phyloP scores from a whole-genome alignment of 2,329 filamentous ascomycete species.

The Colletotrichum coccodes region DNA sequence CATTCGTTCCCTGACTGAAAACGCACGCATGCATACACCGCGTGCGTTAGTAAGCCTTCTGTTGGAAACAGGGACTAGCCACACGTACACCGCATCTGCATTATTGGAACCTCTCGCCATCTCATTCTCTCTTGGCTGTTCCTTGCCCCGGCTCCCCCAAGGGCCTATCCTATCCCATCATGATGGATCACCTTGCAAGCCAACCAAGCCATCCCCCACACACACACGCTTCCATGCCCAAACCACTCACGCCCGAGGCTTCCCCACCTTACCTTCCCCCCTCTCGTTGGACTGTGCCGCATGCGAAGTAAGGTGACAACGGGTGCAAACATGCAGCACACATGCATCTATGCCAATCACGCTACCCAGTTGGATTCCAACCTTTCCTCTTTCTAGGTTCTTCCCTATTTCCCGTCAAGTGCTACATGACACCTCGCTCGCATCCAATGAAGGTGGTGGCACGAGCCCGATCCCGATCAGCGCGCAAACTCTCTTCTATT shows the following conservation, averaged over 20 bases:
- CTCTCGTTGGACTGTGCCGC: neutral
- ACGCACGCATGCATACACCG: conserved; percentile 19
- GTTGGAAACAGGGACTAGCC: neutral
- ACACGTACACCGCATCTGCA: neutral
- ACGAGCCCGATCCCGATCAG: conserved; percentile 1
- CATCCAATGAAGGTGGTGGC: neutral
- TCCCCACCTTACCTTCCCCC: conserved; percentile 5
- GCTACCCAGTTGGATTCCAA: neutral
- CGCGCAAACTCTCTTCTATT: conserved; percentile 4
- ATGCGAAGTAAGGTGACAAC: conserved; percentile 25
- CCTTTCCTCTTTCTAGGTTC: neutral
- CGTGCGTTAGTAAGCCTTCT: neutral
- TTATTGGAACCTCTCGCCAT: neutral
- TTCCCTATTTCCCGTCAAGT: neutral
- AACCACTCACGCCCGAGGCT: conserved; percentile 24
- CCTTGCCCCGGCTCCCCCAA: neutral
- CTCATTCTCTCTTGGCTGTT: neutral
- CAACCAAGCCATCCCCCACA: neutral
- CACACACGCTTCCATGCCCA: conserved; percentile 6
- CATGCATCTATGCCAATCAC: neutral
- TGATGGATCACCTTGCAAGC: neutral
- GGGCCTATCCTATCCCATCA: neutral
- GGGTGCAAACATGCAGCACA: neutral
- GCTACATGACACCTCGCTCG: conserved; percentile 5
- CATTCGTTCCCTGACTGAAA: conserved; percentile 14